phyloP scores from a whole-genome alignment of 1,284 basidiomycete species.

The Mycena citricolor region DNA sequence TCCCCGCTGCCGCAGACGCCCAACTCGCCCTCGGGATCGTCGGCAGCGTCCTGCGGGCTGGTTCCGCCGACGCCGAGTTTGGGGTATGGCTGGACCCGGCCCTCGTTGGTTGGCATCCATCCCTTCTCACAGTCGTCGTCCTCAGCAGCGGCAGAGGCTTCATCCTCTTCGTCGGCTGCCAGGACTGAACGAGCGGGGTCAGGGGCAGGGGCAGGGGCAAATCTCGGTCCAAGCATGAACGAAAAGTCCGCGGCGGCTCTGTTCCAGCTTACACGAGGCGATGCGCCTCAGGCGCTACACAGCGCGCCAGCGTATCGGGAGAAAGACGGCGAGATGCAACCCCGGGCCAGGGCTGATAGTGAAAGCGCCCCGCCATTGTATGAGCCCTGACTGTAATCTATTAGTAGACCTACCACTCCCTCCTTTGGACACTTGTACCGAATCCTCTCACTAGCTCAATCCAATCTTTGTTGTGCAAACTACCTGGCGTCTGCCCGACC shows the following conservation, averaged over 20 bases:
- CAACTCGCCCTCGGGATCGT: no score
- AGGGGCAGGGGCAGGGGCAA: background rate
- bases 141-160: background rate
- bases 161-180: background rate
- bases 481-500: no score
- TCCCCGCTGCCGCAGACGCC: no score
- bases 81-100: slow-evolving; percentile 17
- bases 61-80: no score
- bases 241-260: slow-evolving; percentile 14
- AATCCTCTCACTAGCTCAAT: no score
- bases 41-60: no score
- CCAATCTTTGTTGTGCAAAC: no score
- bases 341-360: background rate
- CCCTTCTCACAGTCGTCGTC: no score
- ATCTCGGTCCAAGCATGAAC: background rate
- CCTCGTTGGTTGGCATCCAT: slow-evolving; percentile 16
- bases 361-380: slow-evolving; percentile 13
- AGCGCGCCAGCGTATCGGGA: slow-evolving; percentile 11
- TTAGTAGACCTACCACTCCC: no score
- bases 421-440: no score
- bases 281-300: background rate
- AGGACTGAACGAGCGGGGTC: background rate
- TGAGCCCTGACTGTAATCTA: slow-evolving; percentile 1
- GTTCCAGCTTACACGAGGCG: background rate
- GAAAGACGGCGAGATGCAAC: slow-evolving; percentile 5